Percentiles rank a stretch among this genome's conserved stretches.
These are phyloP conservation scores for Calycina marina DNA, from an alignment of 2,329 filamentous ascomycete genomes.

Conservation along the genomic window DNA sequence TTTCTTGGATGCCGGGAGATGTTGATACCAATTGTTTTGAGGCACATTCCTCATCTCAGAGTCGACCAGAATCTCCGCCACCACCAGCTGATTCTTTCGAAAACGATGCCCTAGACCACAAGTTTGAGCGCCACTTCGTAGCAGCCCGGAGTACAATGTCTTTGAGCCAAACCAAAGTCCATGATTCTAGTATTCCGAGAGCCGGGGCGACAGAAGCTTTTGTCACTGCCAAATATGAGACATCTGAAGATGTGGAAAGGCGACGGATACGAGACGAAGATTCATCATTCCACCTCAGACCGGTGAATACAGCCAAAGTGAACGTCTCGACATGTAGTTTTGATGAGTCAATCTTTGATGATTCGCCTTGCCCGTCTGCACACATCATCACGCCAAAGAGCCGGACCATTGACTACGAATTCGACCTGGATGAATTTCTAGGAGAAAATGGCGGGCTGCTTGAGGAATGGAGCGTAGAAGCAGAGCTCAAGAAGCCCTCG, in stretches of 20 bases:
- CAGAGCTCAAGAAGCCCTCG: conserved; percentile 21
- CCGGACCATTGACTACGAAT: neutral
- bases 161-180: conserved; percentile 5
- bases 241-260: conserved; percentile 7
- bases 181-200: neutral
- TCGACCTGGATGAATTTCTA: conserved; percentile 17
- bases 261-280: neutral
- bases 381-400: neutral
- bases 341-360: too few species aligned
- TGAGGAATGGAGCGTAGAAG: conserved; percentile 27
- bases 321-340: conserved; percentile 7
- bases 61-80: conserved; percentile 10
- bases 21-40: conserved; percentile 3
- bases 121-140: conserved; percentile 3
- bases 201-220: conserved; percentile 33
- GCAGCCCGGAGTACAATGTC: conserved; percentile 7
- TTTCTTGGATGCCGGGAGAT: conserved; percentile 14
- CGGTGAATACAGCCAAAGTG: conserved; percentile 25
- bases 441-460: conserved; percentile 15
- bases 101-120: conserved; percentile 8
- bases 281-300: conserved; percentile 29
- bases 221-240: conserved; percentile 21
- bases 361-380: neutral
- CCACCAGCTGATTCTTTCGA: conserved; percentile 6
- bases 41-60: neutral